Percentiles rank a stretch among this genome's conserved stretches.
These are phyloP conservation scores for Capsicum baccatum DNA, from an alignment of 257 asterid genomes.

Conservation along the genomic window DNA sequence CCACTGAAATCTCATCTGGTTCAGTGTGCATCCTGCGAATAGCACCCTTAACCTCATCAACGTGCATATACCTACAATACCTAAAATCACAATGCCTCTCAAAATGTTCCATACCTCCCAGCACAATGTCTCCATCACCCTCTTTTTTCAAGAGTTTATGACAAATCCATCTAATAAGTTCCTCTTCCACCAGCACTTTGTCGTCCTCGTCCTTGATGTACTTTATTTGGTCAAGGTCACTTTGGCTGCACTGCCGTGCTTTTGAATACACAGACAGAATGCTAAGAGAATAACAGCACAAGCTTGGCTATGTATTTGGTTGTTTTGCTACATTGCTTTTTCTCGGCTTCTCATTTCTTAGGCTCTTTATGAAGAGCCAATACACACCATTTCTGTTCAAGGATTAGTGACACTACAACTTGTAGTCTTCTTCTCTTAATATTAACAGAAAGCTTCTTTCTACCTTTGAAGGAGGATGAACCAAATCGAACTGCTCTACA, in stretches of 20 bases:
- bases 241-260: not conserved
- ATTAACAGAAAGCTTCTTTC: not conserved
- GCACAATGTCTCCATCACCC: too few species aligned
- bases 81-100: too few species aligned
- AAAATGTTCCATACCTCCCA: too few species aligned
- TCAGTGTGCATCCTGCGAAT: too few species aligned
- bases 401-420: not conserved
- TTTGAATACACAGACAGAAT: not conserved
- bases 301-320: not conserved
- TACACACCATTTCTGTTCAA: not conserved
- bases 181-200: too few species aligned
- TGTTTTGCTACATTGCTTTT: not conserved
- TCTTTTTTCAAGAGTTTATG: too few species aligned
- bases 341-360: slow-evolving; percentile 8
- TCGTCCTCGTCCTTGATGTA: too few species aligned
- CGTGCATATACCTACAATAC: too few species aligned
- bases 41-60: too few species aligned
- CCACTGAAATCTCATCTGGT: too few species aligned
- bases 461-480: slow-evolving; percentile 1
- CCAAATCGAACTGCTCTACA: not conserved
- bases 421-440: slow-evolving; percentile 14
- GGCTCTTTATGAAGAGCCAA: slow-evolving; percentile 5
- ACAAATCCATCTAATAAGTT: too few species aligned
- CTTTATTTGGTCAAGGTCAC: too few species aligned
- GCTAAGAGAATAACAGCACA: not conserved